Evolutionary conservation across 116 monocot genomes (phyloP), one percentile per base, ranked within the genome.

Genomic region (Zostera marina): DNA sequence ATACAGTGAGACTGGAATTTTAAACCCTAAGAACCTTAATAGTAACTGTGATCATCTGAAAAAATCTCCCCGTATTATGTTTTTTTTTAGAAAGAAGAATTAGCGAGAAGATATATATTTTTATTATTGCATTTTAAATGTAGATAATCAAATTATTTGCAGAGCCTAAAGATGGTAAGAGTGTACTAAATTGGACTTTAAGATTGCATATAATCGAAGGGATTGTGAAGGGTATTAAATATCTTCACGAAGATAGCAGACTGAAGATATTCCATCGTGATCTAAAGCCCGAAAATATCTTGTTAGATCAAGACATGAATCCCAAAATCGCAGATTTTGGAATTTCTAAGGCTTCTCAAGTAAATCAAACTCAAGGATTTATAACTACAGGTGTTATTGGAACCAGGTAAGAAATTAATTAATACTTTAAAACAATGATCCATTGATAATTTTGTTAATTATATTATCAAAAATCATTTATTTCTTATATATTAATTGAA

Each of bases 271-370:
- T 53, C 21, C 53, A 53, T 13, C 14, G 53, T 17, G 53, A 53
- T 53, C 14, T 53, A 9, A 53, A 53, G 21, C 9, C 53, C 3
- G 21, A 20, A 14, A 53, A 53, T 20, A 53, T 53, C 2, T 20
- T 53, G 9, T 26, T 56, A 6, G 56, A 56, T 32, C 5, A 15
- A 26, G 25, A 38, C 2, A 26, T 56, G 56, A 38, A 1, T 20
- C 56, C 56, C 32, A 56, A 56, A 22, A 56, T 56, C 26, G 32
- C 56, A 56, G 22, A 56, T 38, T 56, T 56, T 38, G 56, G 56
- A 9, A 9, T 56, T 9, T 22, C 56, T 38, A 56, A 38, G 26
- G 1, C 1, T 11, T 56, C 38, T 15, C 5, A 9, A 11, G 32
- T 12, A 25, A 20, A 56, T 11, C 56, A 22, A 56, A 56, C 22